Percentiles rank a stretch among this genome's conserved stretches.
Conservation (phyloP, 1,284 basidiomycete species). For the Trichosporon sp. region DNA sequence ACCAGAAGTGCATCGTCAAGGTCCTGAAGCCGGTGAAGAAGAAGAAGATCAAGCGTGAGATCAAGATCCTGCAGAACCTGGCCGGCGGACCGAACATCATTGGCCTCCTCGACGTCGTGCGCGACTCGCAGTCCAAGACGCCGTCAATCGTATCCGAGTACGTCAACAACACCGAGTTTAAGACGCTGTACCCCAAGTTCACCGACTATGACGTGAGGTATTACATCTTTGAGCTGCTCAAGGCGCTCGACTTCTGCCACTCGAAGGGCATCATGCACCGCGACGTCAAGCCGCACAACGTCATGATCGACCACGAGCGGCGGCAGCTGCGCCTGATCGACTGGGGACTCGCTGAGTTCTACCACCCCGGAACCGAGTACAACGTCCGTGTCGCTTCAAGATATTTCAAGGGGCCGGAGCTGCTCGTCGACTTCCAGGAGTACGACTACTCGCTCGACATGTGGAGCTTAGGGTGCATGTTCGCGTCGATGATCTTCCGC, state of each 20-base stretch:
- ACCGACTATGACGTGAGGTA: constrained; percentile 92
- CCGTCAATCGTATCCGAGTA: constrained; percentile 98
- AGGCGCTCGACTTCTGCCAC: constrained; percentile 97
- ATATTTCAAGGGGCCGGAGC: constrained; percentile 97
- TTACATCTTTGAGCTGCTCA: constrained; percentile 96
- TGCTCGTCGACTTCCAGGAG: constrained; percentile 97
- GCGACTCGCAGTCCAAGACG: constrained; percentile 87
- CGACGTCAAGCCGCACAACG: constrained; percentile 98
- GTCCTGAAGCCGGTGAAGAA: constrained; percentile 99
- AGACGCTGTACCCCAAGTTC: constrained; percentile 92
- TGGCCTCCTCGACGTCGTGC: constrained; percentile 87
- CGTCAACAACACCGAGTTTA: constrained; percentile 98
- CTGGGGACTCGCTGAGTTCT: constrained; percentile 99
- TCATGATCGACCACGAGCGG: constrained; percentile 99
- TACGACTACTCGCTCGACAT: constrained; percentile 96
- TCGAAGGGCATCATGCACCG: constrained; percentile 99
- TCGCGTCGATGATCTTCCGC: constrained; percentile 99
- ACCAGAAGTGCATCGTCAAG: constrained; percentile 97
- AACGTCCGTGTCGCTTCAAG: constrained; percentile 96
- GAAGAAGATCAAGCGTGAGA: constrained; percentile 99
- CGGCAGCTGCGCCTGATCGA: constrained; percentile 96
- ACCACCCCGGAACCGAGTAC: constrained; percentile 96
- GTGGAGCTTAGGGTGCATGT: constrained; percentile 99
- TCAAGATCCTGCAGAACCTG: constrained; percentile 97
- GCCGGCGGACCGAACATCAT: constrained; percentile 91